Evolutionary conservation across 345 rosid genomes (phyloP).

Genomic region (rapeseed (Brassica napus)): DNA sequence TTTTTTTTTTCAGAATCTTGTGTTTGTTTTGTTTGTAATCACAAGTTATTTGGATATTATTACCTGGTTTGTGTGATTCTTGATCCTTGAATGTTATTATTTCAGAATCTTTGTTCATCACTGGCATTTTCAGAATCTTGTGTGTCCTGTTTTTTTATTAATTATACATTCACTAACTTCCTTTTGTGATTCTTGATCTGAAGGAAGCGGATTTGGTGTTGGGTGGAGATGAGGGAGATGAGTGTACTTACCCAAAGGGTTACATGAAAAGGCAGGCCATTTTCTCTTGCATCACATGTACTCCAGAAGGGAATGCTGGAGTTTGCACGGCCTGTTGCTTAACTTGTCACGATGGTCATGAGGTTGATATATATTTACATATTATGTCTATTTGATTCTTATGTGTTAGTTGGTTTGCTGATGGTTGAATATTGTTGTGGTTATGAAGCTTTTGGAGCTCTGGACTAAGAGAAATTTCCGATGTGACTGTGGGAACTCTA

Average conservation of each 20-base stretch:
- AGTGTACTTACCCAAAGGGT: slow-evolving; percentile 83
- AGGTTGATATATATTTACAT: slow-evolving; percentile 46
- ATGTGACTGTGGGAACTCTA: slow-evolving; percentile 97
- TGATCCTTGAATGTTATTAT: not conserved
- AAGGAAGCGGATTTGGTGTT: slow-evolving; percentile 94
- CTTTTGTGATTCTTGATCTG: slow-evolving; percentile 15
- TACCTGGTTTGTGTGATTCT: no score
- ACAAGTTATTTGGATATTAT: no score
- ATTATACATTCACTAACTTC: not conserved
- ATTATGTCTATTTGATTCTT: not conserved
- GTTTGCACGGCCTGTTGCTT: slow-evolving; percentile 95
- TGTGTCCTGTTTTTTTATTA: not conserved
- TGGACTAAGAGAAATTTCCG: slow-evolving; percentile 95
- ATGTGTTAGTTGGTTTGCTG: not conserved
- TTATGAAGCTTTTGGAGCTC: slow-evolving; percentile 71
- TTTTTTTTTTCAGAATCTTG: no score
- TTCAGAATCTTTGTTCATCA: not conserved
- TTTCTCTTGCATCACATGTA: slow-evolving; percentile 92
- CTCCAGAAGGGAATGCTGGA: slow-evolving; percentile 88
- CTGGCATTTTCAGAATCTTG: not conserved
- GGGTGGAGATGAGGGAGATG: slow-evolving; percentile 98
- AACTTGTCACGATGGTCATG: slow-evolving; percentile 95
- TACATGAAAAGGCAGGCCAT: slow-evolving; percentile 93
- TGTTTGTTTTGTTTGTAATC: no score
- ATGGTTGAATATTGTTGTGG: slow-evolving; percentile 15